Base-by-base conservation (phyloP, 352 stramenopile species). In the Phytophthora tentaculata region DNA sequence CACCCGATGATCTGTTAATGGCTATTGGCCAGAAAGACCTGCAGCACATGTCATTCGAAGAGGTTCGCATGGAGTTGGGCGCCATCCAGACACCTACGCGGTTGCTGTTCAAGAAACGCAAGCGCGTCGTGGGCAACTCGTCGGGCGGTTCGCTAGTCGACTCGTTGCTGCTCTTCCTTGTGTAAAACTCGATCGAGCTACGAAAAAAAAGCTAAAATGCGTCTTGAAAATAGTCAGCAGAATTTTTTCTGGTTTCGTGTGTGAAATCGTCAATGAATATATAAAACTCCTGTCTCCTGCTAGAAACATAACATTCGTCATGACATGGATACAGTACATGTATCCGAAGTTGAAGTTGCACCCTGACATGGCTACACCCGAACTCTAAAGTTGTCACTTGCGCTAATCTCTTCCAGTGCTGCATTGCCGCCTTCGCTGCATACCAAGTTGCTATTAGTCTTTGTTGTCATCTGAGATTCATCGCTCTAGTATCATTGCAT, bases 41-140 rank as follows among this genome's bases (percentile, higher is more conserved):
- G 61, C 81, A 91, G 69, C 76, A 85, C 70, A 52, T 86, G 51
- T 56, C 72, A 19, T 91, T 91, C 43, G 79, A 92, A 7, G 65
- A 90, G 16, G 81, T 94, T 19, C 77, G 84, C 52, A 62, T 47
- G 19, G 71, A 83, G 44, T 68, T 94, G 16, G 59, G 50, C 6
- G 54, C 51, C 24, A 88, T 94, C 45, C 73, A 55, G 24, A 45
- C 58, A 5, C 76, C 80, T 6, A 91, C 85, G 23, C 72, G 63
- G 58, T 63, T 93, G 29, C 67, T 93, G 35, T 93, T 94, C 62
- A 88, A 91, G 74, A 80, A 83, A 19, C 80, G 77, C 61, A 74
- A 78, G 55, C 69, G 64, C 28, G 61, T 73, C 12, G 67, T 65
- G 22, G 69, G 61, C 17, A 84, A 73, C 10, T 74, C 69, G 20